phyloP scores from a whole-genome alignment of 768 basidiomycete species.

The Tricholoma terreum region DNA sequence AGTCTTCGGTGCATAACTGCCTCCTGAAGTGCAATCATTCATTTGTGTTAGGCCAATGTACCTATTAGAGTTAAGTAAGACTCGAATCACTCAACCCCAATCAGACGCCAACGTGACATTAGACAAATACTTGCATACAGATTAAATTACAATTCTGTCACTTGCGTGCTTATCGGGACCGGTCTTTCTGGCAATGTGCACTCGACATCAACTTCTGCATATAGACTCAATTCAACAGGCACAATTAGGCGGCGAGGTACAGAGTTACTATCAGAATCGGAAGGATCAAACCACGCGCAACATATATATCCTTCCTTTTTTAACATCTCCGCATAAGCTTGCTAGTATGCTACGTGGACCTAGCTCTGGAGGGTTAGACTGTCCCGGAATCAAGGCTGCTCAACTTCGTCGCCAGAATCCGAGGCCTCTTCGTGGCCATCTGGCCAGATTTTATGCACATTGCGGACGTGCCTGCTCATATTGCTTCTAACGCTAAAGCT shows the following conservation, averaged over 20 bases:
- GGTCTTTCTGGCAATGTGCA: too few species aligned
- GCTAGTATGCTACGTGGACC: not conserved
- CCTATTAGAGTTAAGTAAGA: too few species aligned
- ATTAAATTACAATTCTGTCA: too few species aligned
- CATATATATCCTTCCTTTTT: not conserved
- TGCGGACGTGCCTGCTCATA: slow-evolving; percentile 64
- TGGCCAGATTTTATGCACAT: slow-evolving; percentile 23
- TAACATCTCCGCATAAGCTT: not conserved
- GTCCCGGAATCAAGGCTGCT: slow-evolving; percentile 6
- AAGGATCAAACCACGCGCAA: not conserved
- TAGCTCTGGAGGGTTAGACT: not conserved
- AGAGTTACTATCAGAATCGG: not conserved
- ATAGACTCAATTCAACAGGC: too few species aligned
- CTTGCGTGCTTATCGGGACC: too few species aligned
- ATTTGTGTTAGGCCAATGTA: too few species aligned
- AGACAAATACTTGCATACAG: not conserved
- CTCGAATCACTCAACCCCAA: too few species aligned
- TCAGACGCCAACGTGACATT: not conserved
- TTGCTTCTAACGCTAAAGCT: slow-evolving; percentile 68
- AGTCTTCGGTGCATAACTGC: too few species aligned
- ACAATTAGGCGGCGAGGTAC: not conserved
- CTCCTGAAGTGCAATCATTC: too few species aligned
- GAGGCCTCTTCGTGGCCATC: slow-evolving; percentile 13
- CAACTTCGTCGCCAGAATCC: slow-evolving; percentile 16
- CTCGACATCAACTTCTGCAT: too few species aligned